Conservation (phyloP, 345 rosid species). For the Cardiospermum halicacabum region DNA sequence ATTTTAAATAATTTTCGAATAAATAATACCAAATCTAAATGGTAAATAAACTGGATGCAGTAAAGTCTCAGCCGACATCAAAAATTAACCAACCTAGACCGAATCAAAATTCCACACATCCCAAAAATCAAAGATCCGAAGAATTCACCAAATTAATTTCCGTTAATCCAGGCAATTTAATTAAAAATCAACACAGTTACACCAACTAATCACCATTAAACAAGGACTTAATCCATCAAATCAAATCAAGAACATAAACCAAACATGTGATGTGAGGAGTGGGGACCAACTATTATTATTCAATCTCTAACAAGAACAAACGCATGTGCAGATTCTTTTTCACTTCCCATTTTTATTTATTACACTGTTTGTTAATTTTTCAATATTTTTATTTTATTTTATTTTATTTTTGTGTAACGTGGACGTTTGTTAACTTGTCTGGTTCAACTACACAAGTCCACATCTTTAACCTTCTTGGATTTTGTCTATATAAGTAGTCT, state of each 20-base stretch:
- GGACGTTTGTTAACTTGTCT: constrained; percentile 19
- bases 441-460: constrained; percentile 11
- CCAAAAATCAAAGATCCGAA: constrained; percentile 12
- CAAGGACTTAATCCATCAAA: background rate
- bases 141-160: background rate
- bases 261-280: constrained; percentile 20
- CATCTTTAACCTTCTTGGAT: background rate
- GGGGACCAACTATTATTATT: constrained; percentile 25
- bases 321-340: constrained; percentile 53
- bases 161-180: constrained; percentile 18
- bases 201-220: background rate
- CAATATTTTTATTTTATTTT: background rate
- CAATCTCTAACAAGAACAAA: constrained; percentile 43
- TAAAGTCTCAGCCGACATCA: too few species aligned
- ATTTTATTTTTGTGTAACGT: constrained; percentile 7
- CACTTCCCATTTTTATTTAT: constrained; percentile 7
- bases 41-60: too few species aligned
- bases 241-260: background rate
- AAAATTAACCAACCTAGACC: constrained; percentile 15
- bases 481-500: constrained; percentile 21
- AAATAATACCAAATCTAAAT: too few species aligned
- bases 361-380: constrained; percentile 8
- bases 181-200: constrained; percentile 6
- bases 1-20: too few species aligned
- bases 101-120: background rate